A percentile compares a stretch with the other conserved stretches of the same genome.
These are phyloP conservation scores for Bassia scoparia DNA, from an alignment of 148 eudicot species.

Conservation along the genomic window DNA sequence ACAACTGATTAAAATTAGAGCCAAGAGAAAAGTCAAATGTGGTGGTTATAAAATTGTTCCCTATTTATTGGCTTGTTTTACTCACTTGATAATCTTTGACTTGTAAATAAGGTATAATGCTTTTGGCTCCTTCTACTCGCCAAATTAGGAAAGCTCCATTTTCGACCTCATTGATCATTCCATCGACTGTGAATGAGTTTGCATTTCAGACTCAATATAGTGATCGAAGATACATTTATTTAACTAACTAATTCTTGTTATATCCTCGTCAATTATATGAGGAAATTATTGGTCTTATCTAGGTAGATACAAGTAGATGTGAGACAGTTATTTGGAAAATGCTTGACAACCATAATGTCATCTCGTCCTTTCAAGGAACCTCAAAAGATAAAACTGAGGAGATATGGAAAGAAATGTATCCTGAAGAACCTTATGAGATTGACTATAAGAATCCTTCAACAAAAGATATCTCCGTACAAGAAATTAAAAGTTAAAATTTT, in stretches of 20 bases:
- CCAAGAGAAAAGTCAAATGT: no score
- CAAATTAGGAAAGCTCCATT: constrained; percentile 40
- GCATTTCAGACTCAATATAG: constrained; percentile 93
- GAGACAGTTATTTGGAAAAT: constrained; percentile 65
- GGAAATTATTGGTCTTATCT: not conserved
- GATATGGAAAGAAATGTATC: constrained; percentile 60
- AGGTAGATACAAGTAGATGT: constrained; percentile 81
- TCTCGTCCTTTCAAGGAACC: constrained; percentile 54
- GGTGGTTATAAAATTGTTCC: no score
- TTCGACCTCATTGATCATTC: constrained; percentile 58
- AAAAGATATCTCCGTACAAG: constrained; percentile 20
- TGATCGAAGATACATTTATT: constrained; percentile 12
- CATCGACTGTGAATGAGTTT: constrained; percentile 92
- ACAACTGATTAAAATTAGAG: no score
- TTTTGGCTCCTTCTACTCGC: constrained; percentile 88
- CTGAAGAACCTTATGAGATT: constrained; percentile 63
- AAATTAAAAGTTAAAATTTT: constrained; percentile 33
- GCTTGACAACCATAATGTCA: constrained; percentile 53
- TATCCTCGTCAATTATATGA: no score
- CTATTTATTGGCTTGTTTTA: no score
- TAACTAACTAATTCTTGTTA: no score
- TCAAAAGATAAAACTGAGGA: constrained; percentile 45
- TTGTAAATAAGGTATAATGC: constrained; percentile 33
- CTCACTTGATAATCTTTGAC: no score
- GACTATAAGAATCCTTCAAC: constrained; percentile 25